phyloP scores from a whole-genome alignment of 352 stramenopile species.

The Halophytophthora polymorphica region DNA sequence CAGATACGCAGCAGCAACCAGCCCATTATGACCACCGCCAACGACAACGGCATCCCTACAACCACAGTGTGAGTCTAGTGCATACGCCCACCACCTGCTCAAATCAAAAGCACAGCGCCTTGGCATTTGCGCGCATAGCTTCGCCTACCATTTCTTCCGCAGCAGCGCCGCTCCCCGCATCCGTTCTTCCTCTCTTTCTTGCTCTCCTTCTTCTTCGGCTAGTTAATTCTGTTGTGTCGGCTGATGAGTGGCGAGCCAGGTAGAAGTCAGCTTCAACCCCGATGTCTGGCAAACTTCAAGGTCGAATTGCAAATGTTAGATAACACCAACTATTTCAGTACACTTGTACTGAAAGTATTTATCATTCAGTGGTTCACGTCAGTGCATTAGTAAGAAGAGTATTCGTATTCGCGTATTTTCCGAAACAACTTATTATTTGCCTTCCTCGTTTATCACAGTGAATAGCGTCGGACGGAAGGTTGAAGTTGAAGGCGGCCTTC shows the following conservation, averaged over 20 bases:
- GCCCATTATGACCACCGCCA: slow-evolving; percentile 87
- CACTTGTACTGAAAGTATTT: too few species aligned
- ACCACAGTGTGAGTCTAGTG: too few species aligned
- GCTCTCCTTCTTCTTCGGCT: slow-evolving; percentile 9
- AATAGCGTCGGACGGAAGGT: slow-evolving; percentile 2
- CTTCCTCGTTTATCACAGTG: not conserved
- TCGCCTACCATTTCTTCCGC: slow-evolving; percentile 50
- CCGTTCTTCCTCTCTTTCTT: slow-evolving; percentile 9
- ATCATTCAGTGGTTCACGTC: not conserved
- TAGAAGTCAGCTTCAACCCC: slow-evolving; percentile 14
- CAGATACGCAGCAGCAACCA: slow-evolving; percentile 87
- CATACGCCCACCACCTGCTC: not conserved
- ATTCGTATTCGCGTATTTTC: not conserved
- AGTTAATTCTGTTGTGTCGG: slow-evolving; percentile 13
- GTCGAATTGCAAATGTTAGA: not conserved
- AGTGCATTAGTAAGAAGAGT: too few species aligned
- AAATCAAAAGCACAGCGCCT: not conserved
- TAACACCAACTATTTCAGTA: too few species aligned
- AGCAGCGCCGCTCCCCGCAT: slow-evolving; percentile 18
- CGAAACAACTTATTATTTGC: not conserved
- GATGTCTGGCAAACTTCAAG: slow-evolving; percentile 4
- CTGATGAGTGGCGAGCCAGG: slow-evolving; percentile 6
- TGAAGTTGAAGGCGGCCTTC: slow-evolving; percentile 16
- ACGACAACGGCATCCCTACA: slow-evolving; percentile 86
- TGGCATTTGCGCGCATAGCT: not conserved